Base-by-base conservation (phyloP, 257 asterid species). In the Nicotiana paniculata region DNA sequence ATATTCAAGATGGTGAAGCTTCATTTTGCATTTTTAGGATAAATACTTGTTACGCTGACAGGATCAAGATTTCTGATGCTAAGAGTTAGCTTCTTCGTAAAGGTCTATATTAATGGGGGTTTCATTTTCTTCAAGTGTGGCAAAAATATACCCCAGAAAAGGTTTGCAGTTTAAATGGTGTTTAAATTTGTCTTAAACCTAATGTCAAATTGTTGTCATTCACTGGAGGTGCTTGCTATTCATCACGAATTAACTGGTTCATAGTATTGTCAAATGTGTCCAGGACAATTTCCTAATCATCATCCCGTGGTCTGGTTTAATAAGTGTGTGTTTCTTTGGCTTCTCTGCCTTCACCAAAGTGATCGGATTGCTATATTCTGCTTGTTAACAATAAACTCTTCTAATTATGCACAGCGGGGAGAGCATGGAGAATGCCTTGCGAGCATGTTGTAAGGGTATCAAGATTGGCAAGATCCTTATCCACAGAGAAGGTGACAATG, bases 361-460 rank as follows among this genome's bases (percentile, higher is more conserved):
- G 35, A 77, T 68, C 26, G 7, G 62, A 64, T 58, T 83, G 80
- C 48, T 76, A 10, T 61, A 68, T 77, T 24, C 43, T 53, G 65
- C 76, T 53, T 35, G 51, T 59, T n/a, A 33, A 57, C 55, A 35
- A 61, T 26, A 13, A 18, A 43, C 9, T 2, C 65, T 85, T 72
- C 57, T 24, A 39, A 87, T 64, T 79, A 4, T 83, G 24, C 87
- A 63, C 88, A 96, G 98, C 79, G 97, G 97, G n/a, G 97, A 92
- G 89, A 92, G 97, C 86, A 92, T 92, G 97, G 97, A 92, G 82
- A 92, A 96, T 83, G 99, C 99, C 43, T 77, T 96, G 89, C 93
- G 99, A 65, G 99, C 99, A 81, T 96, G 99, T 77, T 96, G 99
- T 87, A 96, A 96, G 86, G 99, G 99, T 72, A 96, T 96, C 81